These are phyloP conservation scores for Iris pallida DNA, from an alignment of 116 monocot genomes.

Conservation along the genomic window DNA sequence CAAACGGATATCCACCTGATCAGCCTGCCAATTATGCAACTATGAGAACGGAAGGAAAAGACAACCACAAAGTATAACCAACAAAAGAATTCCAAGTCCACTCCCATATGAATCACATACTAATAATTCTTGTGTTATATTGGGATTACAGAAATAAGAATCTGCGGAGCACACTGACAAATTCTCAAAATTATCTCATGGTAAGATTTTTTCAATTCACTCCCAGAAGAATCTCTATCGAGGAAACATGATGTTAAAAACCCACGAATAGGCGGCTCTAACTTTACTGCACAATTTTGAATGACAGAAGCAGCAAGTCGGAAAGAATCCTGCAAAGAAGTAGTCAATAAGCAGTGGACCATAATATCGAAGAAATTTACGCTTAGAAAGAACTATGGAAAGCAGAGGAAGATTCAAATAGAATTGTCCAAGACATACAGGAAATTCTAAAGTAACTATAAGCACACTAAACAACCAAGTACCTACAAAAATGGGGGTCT, in stretches of 20 bases:
- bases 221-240: slow-evolving; percentile 33
- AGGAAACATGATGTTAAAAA: slow-evolving; percentile 61
- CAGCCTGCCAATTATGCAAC: slow-evolving; percentile 43
- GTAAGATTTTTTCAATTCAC: slow-evolving; percentile 47
- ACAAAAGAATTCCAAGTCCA: slow-evolving; percentile 3
- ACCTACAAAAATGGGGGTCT: too few relatives aligned
- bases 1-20: slow-evolving; percentile 82
- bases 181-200: slow-evolving; percentile 69
- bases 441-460: too few relatives aligned
- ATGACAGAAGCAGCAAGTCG: slow-evolving; percentile 71
- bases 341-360: neutral
- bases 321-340: slow-evolving; percentile 50
- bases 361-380: too few relatives aligned
- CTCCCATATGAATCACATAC: slow-evolving; percentile 41
- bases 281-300: slow-evolving; percentile 47
- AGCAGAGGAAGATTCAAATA: too few relatives aligned
- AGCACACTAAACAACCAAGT: too few relatives aligned
- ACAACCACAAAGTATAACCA: neutral
- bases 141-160: slow-evolving; percentile 66
- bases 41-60: slow-evolving; percentile 4
- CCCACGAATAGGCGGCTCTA: slow-evolving; percentile 50
- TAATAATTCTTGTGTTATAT: slow-evolving; percentile 61
- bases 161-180: slow-evolving; percentile 62
- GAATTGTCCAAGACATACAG: too few relatives aligned
- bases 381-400: too few relatives aligned